Conservation (phyloP, 2,329 filamentous ascomycete species). For the Didymella segeticola region DNA sequence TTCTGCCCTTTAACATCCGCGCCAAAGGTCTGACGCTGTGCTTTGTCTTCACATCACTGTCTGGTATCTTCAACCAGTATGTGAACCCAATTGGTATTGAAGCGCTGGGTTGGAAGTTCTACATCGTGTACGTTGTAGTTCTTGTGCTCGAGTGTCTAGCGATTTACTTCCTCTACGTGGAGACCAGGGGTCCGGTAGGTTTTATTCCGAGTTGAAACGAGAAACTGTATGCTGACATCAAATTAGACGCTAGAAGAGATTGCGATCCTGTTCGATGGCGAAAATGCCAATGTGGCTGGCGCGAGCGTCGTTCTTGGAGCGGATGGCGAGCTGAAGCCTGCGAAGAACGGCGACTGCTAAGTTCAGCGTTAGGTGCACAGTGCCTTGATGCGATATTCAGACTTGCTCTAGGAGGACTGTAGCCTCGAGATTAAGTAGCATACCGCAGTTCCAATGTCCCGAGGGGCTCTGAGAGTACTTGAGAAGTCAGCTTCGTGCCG, state of each 20-base stretch:
- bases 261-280: slow-evolving; percentile 27
- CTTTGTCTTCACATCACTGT: slow-evolving; percentile 64
- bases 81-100: slow-evolving; percentile 56
- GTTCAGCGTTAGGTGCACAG: no score
- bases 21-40: slow-evolving; percentile 53
- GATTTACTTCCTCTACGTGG: slow-evolving; percentile 34
- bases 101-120: slow-evolving; percentile 34
- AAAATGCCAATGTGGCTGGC: slow-evolving; percentile 23
- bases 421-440: no score
- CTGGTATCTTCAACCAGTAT: slow-evolving; percentile 61
- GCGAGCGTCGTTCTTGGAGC: slow-evolving; percentile 10
- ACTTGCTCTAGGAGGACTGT: no score
- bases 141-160: slow-evolving; percentile 28
- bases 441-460: no score
- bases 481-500: no score
- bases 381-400: no score
- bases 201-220: no score
- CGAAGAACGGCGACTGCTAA: slow-evolving; percentile 1
- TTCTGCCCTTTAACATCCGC: slow-evolving; percentile 56
- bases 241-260: slow-evolving; percentile 28
- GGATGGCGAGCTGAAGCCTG: slow-evolving; percentile 6
- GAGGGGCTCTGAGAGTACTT: no score
- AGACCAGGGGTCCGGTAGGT: slow-evolving; percentile 32
- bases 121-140: slow-evolving; percentile 41
- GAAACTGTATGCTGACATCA: background rate